phyloP scores from a whole-genome alignment of 768 basidiomycete species.

The Pleurotus ostreatus region DNA sequence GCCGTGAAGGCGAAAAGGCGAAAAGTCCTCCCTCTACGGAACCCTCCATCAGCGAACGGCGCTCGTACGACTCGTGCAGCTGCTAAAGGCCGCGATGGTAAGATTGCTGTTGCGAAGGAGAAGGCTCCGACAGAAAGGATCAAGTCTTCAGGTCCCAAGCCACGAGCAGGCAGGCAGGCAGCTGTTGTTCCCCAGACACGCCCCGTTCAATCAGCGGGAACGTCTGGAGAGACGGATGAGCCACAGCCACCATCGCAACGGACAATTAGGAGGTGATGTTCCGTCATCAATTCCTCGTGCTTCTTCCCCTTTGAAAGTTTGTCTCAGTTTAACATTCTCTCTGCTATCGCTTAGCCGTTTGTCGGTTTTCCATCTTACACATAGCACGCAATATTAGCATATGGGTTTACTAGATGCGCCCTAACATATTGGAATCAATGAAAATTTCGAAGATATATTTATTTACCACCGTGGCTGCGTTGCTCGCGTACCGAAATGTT shows the following conservation, averaged over 20 bases:
- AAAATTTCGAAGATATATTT: too few relatives aligned
- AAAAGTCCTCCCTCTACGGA: not conserved
- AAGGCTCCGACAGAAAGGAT: not conserved
- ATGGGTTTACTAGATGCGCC: too few relatives aligned
- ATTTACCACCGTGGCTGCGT: too few relatives aligned
- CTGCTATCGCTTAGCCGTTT: too few relatives aligned
- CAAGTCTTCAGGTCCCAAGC: not conserved
- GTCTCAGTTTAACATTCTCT: not conserved
- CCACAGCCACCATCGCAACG: not conserved
- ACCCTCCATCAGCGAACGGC: not conserved
- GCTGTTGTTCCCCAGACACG: not conserved
- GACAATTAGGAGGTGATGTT: slow-evolving; percentile 1
- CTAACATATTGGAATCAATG: too few relatives aligned
- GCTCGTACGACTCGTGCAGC: not conserved
- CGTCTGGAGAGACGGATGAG: not conserved
- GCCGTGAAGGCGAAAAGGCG: slow-evolving; percentile 6
- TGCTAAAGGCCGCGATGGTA: not conserved
- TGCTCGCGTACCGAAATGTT: too few relatives aligned
- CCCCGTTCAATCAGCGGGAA: not conserved
- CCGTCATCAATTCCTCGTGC: not conserved
- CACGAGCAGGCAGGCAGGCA: slow-evolving; percentile 4
- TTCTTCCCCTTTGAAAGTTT: not conserved
- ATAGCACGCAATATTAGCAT: too few relatives aligned
- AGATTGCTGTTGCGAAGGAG: not conserved
- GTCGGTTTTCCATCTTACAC: too few relatives aligned